A percentile compares a stretch with the other conserved stretches of the same genome.
phyloP scores from a whole-genome alignment of 1,284 basidiomycete genomes.

The Melampsora abietis-canadensis region DNA sequence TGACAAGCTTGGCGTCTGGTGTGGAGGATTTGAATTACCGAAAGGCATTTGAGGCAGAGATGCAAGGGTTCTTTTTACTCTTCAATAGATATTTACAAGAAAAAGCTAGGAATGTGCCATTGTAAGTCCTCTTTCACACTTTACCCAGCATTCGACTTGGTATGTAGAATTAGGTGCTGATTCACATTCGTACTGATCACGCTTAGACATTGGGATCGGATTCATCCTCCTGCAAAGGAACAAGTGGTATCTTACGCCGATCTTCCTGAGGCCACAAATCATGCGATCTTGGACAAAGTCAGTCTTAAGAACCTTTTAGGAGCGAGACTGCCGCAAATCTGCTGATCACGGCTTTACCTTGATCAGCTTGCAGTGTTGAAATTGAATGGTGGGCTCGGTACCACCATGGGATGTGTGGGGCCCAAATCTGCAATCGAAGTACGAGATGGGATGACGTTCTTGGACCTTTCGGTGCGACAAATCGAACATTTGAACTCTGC shows the following conservation, averaged over 20 bases:
- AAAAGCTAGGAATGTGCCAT: constrained; percentile 60
- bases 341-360: no score
- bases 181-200: constrained; percentile 44
- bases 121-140: neutral
- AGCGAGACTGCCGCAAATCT: neutral
- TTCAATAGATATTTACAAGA: constrained; percentile 97
- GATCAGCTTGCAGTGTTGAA: constrained; percentile 86
- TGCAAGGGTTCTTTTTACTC: constrained; percentile 98
- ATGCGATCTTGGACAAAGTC: constrained; percentile 71
- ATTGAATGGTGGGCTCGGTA: constrained; percentile 98
- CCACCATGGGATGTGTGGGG: constrained; percentile 85
- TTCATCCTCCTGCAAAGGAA: constrained; percentile 88
- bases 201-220: constrained; percentile 89
- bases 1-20: constrained; percentile 77
- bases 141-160: neutral
- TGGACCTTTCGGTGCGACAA: constrained; percentile 93
- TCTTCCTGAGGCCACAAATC: constrained; percentile 64
- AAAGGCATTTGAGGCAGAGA: constrained; percentile 93
- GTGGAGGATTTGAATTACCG: constrained; percentile 25
- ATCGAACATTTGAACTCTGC: constrained; percentile 74
- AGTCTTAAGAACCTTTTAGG: neutral
- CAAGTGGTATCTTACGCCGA: constrained; percentile 85
- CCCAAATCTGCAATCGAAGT: constrained; percentile 84
- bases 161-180: constrained; percentile 19
- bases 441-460: constrained; percentile 97